Base-by-base conservation (phyloP, 345 rosid genomes). In the Microthlaspi erraticum region DNA sequence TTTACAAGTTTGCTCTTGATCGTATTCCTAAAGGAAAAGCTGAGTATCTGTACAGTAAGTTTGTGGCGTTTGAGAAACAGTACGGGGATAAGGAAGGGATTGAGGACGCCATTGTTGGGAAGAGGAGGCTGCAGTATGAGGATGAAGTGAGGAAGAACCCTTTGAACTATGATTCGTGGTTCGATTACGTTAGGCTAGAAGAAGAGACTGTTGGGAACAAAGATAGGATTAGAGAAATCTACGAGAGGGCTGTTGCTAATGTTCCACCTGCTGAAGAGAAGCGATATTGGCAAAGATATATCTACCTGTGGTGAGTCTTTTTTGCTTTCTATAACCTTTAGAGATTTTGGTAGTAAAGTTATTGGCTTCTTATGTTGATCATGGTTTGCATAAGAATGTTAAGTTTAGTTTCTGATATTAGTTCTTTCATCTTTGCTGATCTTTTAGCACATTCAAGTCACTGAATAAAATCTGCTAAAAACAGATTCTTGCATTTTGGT, bases 21-120 rank as follows among this genome's bases (percentile, higher is more conserved):
- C 96, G 81, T 71, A 88, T 88, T 9, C 97, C 96, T 0, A 90
- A 93, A 72, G 96, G 93, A 1, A 84, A 93, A 42, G 98, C 97
- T 0, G 97, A 88, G 80, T 89, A 90, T 39, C 73, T 93, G 80
- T 86, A 87, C 49, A 81, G 74, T 17, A 93, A 90, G 75, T 93
- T 88, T 62, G 85, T 90, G 51, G 90, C 87, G 0, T 90, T 93
- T 48, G 97, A 88, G 85, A 93, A 88, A 64, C 97, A 85, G 60
- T 87, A 85, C 41, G 98, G 98, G 0, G 95, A 90, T 58, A 87
- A 78, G 59, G 93, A 88, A 58, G 97, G 95, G 33, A 90, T 93
- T 65, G 98, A 90, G 73, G 98, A 88, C 50, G 97, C 97, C 1
- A 86, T 93, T 33, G 97, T 88, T 55, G 42, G 60, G 60, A 33